Evolutionary conservation across 768 basidiomycete genomes (phyloP).

Genomic region (Scleroderma bovista): DNA sequence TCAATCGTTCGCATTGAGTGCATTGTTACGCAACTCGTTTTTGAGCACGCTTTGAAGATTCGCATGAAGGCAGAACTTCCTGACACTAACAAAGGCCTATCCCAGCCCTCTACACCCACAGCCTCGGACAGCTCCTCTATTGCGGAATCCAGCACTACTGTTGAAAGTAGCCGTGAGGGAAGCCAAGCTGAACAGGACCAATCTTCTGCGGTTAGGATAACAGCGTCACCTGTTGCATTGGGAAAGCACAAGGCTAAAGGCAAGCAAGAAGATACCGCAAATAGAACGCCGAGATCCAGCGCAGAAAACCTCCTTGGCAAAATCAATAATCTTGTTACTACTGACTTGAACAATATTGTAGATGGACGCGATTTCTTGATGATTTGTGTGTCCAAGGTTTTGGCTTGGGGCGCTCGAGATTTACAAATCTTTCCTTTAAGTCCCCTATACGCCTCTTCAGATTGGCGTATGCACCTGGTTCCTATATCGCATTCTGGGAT

Average conservation of each 20-base stretch:
- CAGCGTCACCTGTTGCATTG: not conserved
- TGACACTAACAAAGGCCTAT: constrained; percentile 4
- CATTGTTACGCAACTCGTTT: constrained; percentile 47
- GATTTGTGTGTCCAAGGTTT: not conserved
- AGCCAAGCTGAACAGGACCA: constrained; percentile 3
- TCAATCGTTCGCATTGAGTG: constrained; percentile 45
- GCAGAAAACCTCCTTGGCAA: constrained; percentile 58
- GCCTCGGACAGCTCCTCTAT: constrained; percentile 8
- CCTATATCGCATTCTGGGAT: constrained; percentile 43
- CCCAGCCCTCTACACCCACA: constrained; percentile 1
- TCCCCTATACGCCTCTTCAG: constrained; percentile 8
- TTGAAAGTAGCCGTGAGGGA: constrained; percentile 3
- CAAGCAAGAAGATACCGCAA: not conserved
- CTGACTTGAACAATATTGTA: constrained; percentile 20
- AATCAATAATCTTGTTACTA: constrained; percentile 72
- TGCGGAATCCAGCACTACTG: constrained; percentile 10
- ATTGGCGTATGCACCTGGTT: constrained; percentile 33
- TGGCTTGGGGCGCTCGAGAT: not conserved
- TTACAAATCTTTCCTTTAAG: not conserved
- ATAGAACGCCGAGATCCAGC: constrained; percentile 9
- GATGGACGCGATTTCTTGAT: constrained; percentile 16
- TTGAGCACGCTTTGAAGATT: constrained; percentile 56
- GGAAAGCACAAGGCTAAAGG: constrained; percentile 2
- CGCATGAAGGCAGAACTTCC: constrained; percentile 27
- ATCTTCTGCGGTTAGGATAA: not conserved